phyloP scores from a whole-genome alignment of 805 yeast species.

The Zygoascus flipseniorum region DNA sequence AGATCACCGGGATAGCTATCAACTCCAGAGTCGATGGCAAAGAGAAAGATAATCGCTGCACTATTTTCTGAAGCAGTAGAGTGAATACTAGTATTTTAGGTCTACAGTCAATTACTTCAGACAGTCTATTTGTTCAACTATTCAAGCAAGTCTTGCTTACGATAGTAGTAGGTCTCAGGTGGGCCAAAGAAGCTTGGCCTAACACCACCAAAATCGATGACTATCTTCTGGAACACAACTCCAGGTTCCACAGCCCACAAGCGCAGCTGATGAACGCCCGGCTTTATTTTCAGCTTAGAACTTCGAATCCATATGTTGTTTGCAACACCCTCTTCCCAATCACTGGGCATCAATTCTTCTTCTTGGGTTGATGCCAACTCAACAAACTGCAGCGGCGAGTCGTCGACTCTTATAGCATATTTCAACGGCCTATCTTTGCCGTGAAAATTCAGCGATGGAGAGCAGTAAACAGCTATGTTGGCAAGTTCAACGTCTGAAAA shows the following conservation, averaged over 20 bases:
- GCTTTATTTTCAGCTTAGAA: constrained; percentile 2
- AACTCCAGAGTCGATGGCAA: too few species aligned
- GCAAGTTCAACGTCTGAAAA: constrained; percentile 13
- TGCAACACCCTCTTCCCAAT: constrained; percentile 13
- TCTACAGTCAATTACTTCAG: too few species aligned
- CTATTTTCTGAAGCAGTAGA: too few species aligned
- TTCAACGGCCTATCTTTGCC: constrained; percentile 18
- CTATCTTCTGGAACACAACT: constrained; percentile 14
- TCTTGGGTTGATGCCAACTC: constrained; percentile 19
- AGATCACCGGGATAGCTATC: too few species aligned
- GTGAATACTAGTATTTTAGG: too few species aligned
- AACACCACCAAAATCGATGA: constrained; percentile 15
- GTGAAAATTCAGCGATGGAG: constrained; percentile 22
- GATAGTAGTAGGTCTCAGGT: constrained; percentile 3
- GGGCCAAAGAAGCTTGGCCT: constrained; percentile 13
- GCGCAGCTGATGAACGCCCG: constrained; percentile 10
- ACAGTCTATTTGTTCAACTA: not conserved
- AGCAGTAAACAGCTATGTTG: constrained; percentile 12
- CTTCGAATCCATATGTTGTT: constrained; percentile 9
- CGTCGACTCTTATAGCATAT: constrained; percentile 24
- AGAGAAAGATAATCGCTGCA: too few species aligned
- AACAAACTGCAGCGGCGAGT: constrained; percentile 16
- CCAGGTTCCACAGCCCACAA: constrained; percentile 14
- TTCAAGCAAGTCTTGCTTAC: not conserved
- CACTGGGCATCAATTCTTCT: constrained; percentile 8